Evolutionary conservation across 768 basidiomycete genomes (phyloP), one percentile per base, ranked within the genome.

Genomic region (Suillus plorans): DNA sequence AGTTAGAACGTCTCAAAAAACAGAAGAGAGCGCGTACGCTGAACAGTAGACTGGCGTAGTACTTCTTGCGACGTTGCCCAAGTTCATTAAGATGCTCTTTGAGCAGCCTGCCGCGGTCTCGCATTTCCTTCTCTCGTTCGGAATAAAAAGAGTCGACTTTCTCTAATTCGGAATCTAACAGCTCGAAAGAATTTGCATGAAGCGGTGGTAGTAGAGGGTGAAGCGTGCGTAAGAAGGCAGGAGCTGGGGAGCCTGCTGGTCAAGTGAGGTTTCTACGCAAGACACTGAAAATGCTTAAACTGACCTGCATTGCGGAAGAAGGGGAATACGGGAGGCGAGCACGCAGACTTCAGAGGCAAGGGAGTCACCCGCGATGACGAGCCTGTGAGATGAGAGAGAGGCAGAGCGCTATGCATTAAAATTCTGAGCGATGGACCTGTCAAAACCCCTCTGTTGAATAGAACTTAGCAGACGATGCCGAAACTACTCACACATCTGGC

Each of bases 131-230:
- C 77, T 88, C 95, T 36, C 88, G 83, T 31, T 85, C 86, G 8
- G 84, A 70, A 73, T 93, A 99, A 75, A 99, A 99, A 1, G 79
- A 77, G 65, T 92, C 92, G 14, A 98, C 86, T 74, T 97, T 97
- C 25, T 89, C 87, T 3, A 98, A 80, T 73, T 99, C 89, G 0
- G 72, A 72, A 68, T 97, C 92, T 8, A 98, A 81, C 31, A 86
- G 80, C 3, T 85, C 81, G 65, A 99, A 92, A 79, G 97, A 99
- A 7, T 80, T 80, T 39, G 77, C 71, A 71, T 96, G 90, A 28
- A 82, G 77, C 0, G 86, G 80, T 14, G 87, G 82, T 22, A 95
- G 79, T 12, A 81, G 74, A 5, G 83, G 80, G 20, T 90, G 73
- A 34, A 92, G 75, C 22, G 82, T 78, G 28, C 74, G 77, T 18